Base-by-base conservation (phyloP, 2,329 filamentous ascomycete genomes). In the Trichophyton verrucosum region DNA sequence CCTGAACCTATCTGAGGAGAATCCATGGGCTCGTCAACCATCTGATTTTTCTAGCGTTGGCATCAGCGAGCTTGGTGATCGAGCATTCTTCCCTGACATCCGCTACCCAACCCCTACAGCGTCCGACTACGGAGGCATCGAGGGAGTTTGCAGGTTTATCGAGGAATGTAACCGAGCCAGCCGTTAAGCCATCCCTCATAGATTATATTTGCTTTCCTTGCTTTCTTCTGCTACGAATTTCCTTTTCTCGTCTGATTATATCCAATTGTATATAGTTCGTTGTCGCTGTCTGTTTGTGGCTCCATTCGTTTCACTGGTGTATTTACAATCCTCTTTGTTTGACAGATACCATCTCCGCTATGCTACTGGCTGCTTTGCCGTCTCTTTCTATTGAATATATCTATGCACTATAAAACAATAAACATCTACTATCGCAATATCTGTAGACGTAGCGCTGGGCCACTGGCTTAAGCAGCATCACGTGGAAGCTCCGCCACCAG, bases 121-220 rank as follows among this genome's bases (percentile, higher is more conserved):
- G 58, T 76, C 84, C 11, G 82, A 82, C 58, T 85, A 84, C 64
- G 83, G 86, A 63, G 81, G 83, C 3, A 72, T 84, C 13, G 82
- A 87, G 67, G 85, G 84, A 2, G 86, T 88, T 38, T 84, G 85
- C 67, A 77, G 78, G 58, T 87, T 87, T 68, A 76, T 87, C 62
- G 81, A 84, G 66, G 80, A 86, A 64, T 85, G 84, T 66, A 83
- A 86, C 70, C 72, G 74, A 47, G 77, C 77, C 38, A 72, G 66
- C 66, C 66, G 61, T 65, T 71, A 44, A 76, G 63, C 46, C 22
- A 22, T 20, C 20, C 20, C 20, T 6, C 2, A 13, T 38, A 38
- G 8, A 38, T 13, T 4, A 11, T 38, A 13, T 38, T 40, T 36
- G 46, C 42, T 61, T 57, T 3, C 24, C 11, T n/a, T 53, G 9